Evolutionary conservation across 2,329 filamentous ascomycete species (phyloP).

Genomic region (Apiospora phragmitis): DNA sequence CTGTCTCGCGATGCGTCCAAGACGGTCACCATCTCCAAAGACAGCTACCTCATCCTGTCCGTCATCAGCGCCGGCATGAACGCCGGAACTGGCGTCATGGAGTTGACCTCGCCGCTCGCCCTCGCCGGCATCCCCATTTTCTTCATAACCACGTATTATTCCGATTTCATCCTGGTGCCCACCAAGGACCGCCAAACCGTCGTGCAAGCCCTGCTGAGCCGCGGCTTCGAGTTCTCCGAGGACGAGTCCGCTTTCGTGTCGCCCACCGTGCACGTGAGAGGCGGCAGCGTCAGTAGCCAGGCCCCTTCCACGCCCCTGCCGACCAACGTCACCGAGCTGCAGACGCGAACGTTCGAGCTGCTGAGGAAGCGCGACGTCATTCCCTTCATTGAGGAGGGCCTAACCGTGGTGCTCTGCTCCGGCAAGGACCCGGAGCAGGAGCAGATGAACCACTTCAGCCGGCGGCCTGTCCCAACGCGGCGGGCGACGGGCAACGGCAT

Average conservation of each 20-base stretch:
- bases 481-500: slow-evolving; percentile 36
- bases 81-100: slow-evolving; percentile 86
- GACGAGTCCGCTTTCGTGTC: slow-evolving; percentile 68
- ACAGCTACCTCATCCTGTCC: slow-evolving; percentile 80
- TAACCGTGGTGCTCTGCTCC: slow-evolving; percentile 81
- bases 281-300: slow-evolving; percentile 34
- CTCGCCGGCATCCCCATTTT: slow-evolving; percentile 94
- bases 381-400: slow-evolving; percentile 66
- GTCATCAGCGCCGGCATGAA: slow-evolving; percentile 89
- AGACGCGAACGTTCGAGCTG: slow-evolving; percentile 79
- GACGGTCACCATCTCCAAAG: slow-evolving; percentile 69
- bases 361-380: slow-evolving; percentile 75
- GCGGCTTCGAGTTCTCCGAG: slow-evolving; percentile 83
- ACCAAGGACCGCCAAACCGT: slow-evolving; percentile 72
- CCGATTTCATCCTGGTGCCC: slow-evolving; percentile 93
- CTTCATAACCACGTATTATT: slow-evolving; percentile 98
- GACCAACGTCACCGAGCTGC: slow-evolving; percentile 75
- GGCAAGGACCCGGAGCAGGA: slow-evolving; percentile 50
- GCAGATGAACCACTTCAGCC: slow-evolving; percentile 39
- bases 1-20: slow-evolving; percentile 56
- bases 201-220: slow-evolving; percentile 71
- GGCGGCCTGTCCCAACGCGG: slow-evolving; percentile 35
- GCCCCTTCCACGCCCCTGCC: slow-evolving; percentile 74
- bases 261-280: slow-evolving; percentile 43
- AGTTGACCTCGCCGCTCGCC: slow-evolving; percentile 86